Evolutionary conservation across 331 rosid species (phyloP), one percentile per base, ranked within the genome.

Genomic region (Malus hybrid): DNA sequence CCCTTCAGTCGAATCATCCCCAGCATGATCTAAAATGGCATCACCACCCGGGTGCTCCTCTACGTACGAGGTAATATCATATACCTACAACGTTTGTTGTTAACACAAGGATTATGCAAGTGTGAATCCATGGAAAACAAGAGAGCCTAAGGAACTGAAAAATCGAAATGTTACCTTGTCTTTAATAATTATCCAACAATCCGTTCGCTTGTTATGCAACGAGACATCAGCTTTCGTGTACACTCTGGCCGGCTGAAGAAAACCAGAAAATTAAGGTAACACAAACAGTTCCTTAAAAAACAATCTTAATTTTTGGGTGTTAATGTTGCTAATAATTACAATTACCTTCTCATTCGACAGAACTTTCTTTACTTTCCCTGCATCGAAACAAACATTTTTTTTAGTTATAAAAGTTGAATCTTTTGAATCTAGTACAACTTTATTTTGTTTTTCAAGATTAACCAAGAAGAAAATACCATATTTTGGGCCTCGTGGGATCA

Each of bases 31-130:
- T 67, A 94, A 83, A 82, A 94, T 94, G 80, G 99, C 95, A 83
- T 94, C 99, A 42, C 99, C 99, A 66, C 99, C 99, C 4, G 99
- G 99, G 83, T 94, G 99, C 81, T 90, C 99, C 77, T 94, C 99
- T 60, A 94, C 97, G 46, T 94, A 92, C 28, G 99, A 78, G 75
- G 96, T 91, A 50, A 94, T 90, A 79, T 94, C 96, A 72, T 86
- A 94, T 33, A 94, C 98, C 98, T 93, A 68, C 52, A 65, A 68
- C 5, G 33, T 71, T 74, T 80, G 16, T 46, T 2, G 48, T n/a
- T 3, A 22, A 18, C 64, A 65, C 28, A 12, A 46, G 52, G 42
- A 71, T n/a, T 50, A 72, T 72, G 15, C 36, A 22, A 56, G 20
- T 33, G 68, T 33, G 13, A 72, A 60, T 3, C 29, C 4, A 24